Conservation (phyloP, 176 grass and related monocot species). For the Pontederia paniculata region DNA sequence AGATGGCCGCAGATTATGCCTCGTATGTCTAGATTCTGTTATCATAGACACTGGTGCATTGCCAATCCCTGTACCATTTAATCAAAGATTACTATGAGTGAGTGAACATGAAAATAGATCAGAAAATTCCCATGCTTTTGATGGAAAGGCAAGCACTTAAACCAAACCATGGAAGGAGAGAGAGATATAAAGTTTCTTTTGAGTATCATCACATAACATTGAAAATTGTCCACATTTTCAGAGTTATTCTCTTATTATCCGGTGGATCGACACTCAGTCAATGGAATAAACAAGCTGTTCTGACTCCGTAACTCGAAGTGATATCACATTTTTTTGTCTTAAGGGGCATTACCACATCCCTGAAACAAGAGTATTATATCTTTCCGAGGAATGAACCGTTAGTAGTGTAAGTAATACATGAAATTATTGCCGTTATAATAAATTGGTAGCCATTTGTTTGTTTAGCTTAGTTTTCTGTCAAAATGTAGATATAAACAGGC, state of each 20-base stretch:
- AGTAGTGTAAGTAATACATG: slow-evolving; percentile 48
- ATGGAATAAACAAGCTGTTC: too few species aligned
- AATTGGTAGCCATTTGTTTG: background rate
- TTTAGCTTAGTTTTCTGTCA: background rate
- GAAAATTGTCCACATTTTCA: background rate
- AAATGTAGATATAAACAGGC: slow-evolving; percentile 54
- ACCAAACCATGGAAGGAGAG: slow-evolving; percentile 97
- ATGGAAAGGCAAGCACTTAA: slow-evolving; percentile 96
- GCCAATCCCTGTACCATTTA: slow-evolving; percentile 73
- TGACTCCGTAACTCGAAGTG: too few species aligned
- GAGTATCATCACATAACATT: background rate
- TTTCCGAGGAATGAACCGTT: slow-evolving; percentile 89
- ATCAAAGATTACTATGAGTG: slow-evolving; percentile 97
- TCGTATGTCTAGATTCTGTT: slow-evolving; percentile 77
- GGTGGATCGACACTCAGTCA: too few species aligned
- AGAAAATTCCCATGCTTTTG: slow-evolving; percentile 93
- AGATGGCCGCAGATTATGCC: slow-evolving; percentile 74
- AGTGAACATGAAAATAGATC: slow-evolving; percentile 95
- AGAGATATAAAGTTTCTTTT: slow-evolving; percentile 41
- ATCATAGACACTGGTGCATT: slow-evolving; percentile 90
- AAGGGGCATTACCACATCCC: slow-evolving; percentile 87
- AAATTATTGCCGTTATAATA: slow-evolving; percentile 1
- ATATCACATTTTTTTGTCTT: too few species aligned
- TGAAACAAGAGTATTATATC: slow-evolving; percentile 87
- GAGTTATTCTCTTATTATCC: slow-evolving; percentile 17